phyloP scores from a whole-genome alignment of 1,139 yeast species.

The Yamadazyma atlantica region DNA sequence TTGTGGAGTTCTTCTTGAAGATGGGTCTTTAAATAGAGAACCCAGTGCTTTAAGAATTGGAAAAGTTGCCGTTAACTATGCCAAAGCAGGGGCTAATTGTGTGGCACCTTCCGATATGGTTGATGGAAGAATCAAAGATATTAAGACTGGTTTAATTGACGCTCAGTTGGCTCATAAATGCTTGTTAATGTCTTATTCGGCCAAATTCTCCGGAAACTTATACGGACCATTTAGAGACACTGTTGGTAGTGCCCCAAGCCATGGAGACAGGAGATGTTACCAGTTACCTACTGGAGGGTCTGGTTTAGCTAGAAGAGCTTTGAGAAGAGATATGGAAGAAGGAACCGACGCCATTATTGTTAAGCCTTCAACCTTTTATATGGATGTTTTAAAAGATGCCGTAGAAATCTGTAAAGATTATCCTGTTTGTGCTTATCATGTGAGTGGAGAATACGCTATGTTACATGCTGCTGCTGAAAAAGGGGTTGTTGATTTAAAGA shows the following conservation, averaged over 20 bases:
- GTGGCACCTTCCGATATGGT: conserved; percentile 99
- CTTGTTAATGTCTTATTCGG: conserved; percentile 90
- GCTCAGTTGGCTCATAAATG: conserved; percentile 87
- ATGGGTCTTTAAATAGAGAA: conserved; percentile 80
- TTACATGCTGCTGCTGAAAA: conserved; percentile 97
- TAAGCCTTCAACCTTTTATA: conserved; percentile 95
- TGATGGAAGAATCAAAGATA: conserved; percentile 90
- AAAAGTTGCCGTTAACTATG: conserved; percentile 93
- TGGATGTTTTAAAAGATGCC: conserved; percentile 89
- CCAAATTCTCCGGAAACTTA: conserved; percentile 86
- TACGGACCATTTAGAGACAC: conserved; percentile 99
- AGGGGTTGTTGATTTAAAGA: conserved; percentile 84
- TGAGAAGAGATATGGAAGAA: conserved; percentile 79
- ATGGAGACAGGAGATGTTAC: conserved; percentile 90
- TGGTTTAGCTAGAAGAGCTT: conserved; percentile 92
- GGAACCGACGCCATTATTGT: conserved; percentile 96
- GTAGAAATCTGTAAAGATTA: conserved; percentile 76
- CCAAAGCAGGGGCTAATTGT: conserved; percentile 91
- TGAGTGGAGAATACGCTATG: conserved; percentile 98
- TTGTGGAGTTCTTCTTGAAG: conserved; percentile 87
- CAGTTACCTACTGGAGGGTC: conserved; percentile 93
- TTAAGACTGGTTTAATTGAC: conserved; percentile 78
- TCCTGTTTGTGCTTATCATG: conserved; percentile 95
- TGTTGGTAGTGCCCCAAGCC: conserved; percentile 86
- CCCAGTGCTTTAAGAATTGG: conserved; percentile 80